A percentile compares a stretch with the other conserved stretches of the same genome.
Evolutionary conservation across 1,139 yeast species (phyloP).

Genomic region (Pichia terricola): DNA sequence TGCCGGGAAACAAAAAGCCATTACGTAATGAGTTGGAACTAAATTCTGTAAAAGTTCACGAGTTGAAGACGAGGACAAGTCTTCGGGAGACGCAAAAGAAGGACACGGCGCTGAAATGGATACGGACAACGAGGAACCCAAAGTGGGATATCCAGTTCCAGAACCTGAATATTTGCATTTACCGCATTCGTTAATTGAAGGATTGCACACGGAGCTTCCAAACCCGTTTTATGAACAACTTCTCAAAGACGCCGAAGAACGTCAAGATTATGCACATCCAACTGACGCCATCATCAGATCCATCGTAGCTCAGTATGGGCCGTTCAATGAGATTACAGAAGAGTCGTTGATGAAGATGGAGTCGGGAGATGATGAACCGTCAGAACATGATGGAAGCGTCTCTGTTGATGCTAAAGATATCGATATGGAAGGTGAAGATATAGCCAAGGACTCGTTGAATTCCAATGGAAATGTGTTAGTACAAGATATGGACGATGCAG

Average conservation of each 20-base stretch:
- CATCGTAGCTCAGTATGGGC: conserved; percentile 15
- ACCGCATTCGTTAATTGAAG: conserved; percentile 12
- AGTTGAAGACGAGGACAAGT: too few species aligned
- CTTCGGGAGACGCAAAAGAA: too few species aligned
- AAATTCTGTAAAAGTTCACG: too few species aligned
- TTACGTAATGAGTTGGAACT: too few species aligned
- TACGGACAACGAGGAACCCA: too few species aligned
- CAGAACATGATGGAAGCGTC: not conserved
- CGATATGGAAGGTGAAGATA: conserved; percentile 1
- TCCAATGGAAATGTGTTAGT: too few species aligned
- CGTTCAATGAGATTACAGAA: conserved; percentile 12
- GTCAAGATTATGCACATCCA: conserved; percentile 10
- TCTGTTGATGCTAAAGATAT: not conserved
- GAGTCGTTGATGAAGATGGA: conserved; percentile 4
- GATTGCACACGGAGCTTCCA: conserved; percentile 11
- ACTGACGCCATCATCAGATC: conserved; percentile 11
- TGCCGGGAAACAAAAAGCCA: too few species aligned
- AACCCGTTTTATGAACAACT: conserved; percentile 10
- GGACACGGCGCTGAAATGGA: too few species aligned
- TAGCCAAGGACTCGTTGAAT: too few species aligned
- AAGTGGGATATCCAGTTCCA: too few species aligned
- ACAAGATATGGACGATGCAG: not conserved
- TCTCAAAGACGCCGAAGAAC: conserved; percentile 1
- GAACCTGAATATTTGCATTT: conserved; percentile 6
- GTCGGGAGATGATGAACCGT: not conserved